Conservation (phyloP, 768 basidiomycete species). For the Lentinula guzmanii region DNA sequence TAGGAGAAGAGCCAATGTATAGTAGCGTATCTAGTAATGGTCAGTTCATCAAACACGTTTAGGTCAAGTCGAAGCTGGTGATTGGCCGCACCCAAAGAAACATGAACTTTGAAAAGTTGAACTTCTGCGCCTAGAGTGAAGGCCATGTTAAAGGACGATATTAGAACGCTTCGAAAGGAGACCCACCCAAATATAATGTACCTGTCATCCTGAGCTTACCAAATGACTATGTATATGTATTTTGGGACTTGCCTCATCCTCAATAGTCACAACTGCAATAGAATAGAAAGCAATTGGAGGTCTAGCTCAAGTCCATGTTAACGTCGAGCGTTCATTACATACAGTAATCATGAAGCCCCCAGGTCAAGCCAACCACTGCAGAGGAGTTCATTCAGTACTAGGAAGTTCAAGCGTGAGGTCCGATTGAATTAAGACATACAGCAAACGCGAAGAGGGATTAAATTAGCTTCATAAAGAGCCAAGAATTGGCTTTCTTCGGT, state of each 20-base stretch:
- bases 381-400: background rate
- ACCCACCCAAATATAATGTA: slow-evolving; percentile 33
- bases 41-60: background rate
- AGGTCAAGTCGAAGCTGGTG: background rate
- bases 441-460: slow-evolving; percentile 15
- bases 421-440: slow-evolving; percentile 2
- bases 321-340: background rate
- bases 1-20: slow-evolving; percentile 34
- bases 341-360: slow-evolving; percentile 33
- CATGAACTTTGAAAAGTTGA: slow-evolving; percentile 29
- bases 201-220: slow-evolving; percentile 12
- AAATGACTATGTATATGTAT: no score
- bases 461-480: slow-evolving; percentile 11
- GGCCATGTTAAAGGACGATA: background rate
- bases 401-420: background rate
- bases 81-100: slow-evolving; percentile 31
- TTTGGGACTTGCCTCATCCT: slow-evolving; percentile 21
- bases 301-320: no score
- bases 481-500: background rate
- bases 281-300: background rate
- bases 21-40: slow-evolving; percentile 27
- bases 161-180: background rate
- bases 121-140: slow-evolving; percentile 24
- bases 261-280: slow-evolving; percentile 25
- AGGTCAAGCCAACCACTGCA: slow-evolving; percentile 27